Evolutionary conservation across 345 rosid genomes (phyloP), one percentile per base, ranked within the genome.

Genomic region (Gossypium arboreum): DNA sequence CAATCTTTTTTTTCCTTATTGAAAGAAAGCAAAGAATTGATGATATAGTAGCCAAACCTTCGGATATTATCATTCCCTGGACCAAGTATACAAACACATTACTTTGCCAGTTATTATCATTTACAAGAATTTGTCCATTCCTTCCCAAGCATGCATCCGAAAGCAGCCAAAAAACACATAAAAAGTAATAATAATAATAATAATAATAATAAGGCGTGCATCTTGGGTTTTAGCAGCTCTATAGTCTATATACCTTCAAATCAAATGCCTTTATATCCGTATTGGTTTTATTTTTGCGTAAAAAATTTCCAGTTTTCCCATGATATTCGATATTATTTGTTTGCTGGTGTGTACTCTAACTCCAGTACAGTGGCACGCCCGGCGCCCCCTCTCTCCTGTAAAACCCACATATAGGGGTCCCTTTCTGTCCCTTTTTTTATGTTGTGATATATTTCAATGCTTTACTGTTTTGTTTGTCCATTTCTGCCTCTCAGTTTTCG

Each of bases 401-500:
- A 58, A 47, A 65, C 5, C 44, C 27, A 44, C 51, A 15, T 56
- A 71, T 75, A 24, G 68, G 65, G 29, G 51, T 54, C 62, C 27
- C 50, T 75, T 72, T 45, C 50, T 74, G 78, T 68, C 75, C 39
- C 60, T 58, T 73, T 52, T 34, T 34, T 34, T 34, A 61, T 57
- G 41, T 50, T 57, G 41, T 76, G 41, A 34, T 76, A 80, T 76
- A 58, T 74, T 80, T 75, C 80, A 76, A 68, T 68, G 68, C 66
- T 80, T 43, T 6, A 68, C 68, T 58, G 50, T 68, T 77, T 61
- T 51, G 17, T 77, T 84, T 82, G 89, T 84, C 87, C 43, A 24
- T 41, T 79, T 75, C 71, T 82, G 78, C 74, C 78, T 80, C 85
- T 74, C 81, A 74, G 12, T 50, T 79, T n/a, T 71, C 41, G 60